phyloP scores from a whole-genome alignment of 108 stramenopile species.

The Licmophora abbreviata region DNA sequence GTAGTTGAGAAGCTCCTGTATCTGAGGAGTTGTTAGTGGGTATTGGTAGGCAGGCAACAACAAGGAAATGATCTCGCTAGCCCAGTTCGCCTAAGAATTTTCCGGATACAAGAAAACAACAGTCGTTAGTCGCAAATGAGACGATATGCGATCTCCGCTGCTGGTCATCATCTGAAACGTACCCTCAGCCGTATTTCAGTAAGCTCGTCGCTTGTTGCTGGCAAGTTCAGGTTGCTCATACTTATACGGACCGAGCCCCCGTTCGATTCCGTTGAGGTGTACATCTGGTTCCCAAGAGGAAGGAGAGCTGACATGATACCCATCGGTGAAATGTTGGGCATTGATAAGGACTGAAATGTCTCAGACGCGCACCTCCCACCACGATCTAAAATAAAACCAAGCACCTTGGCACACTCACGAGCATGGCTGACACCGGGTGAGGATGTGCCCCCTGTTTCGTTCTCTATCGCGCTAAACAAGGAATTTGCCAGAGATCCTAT shows the following conservation, averaged over 20 bases:
- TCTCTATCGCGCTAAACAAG: constrained; percentile 2
- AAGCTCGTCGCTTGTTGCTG: constrained; percentile 20
- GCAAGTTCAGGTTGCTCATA: constrained; percentile 28
- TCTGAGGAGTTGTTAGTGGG: constrained; percentile 11
- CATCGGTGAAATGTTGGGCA: not conserved
- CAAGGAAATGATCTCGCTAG: constrained; percentile 19
- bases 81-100: constrained; percentile 13
- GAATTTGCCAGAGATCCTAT: constrained; percentile 7
- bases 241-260: constrained; percentile 12
- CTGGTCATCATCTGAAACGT: too few species aligned
- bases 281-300: not conserved
- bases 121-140: not conserved
- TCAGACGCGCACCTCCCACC: constrained; percentile 23
- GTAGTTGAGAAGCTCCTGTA: constrained; percentile 16
- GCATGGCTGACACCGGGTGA: not conserved
- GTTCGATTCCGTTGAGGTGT: not conserved
- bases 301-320: not conserved
- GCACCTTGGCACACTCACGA: constrained; percentile 21
- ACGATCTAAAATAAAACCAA: constrained; percentile 22
- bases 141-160: too few species aligned
- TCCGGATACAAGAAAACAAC: not conserved
- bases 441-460: constrained; percentile 2
- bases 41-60: constrained; percentile 27
- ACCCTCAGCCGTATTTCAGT: constrained; percentile 16
- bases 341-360: constrained; percentile 16